These are phyloP conservation scores for Nigrospora oryzae DNA, from an alignment of 2,329 filamentous ascomycete genomes.

Conservation along the genomic window DNA sequence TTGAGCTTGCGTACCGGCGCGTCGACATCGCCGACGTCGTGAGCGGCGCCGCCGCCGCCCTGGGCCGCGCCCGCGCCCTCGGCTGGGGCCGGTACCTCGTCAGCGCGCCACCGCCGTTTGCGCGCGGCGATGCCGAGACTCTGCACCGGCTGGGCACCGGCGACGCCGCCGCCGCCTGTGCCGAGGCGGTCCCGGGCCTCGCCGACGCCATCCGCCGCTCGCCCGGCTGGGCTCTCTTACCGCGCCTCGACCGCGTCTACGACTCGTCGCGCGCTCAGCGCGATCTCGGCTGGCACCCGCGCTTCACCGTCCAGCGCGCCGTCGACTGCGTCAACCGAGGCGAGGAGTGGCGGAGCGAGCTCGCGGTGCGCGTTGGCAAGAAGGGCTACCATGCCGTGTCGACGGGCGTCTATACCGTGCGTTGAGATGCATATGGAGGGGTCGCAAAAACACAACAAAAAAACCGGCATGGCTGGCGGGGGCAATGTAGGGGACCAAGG, in stretches of 20 bases:
- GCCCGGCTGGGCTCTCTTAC: constrained; percentile 25
- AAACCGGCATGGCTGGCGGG: too few species aligned
- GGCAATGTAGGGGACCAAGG: too few species aligned
- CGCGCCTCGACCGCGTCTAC: constrained; percentile 34
- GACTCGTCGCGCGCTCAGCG: constrained; percentile 30
- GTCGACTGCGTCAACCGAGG: constrained; percentile 25
- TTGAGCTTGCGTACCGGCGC: constrained; percentile 36
- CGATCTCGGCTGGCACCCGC: constrained; percentile 33
- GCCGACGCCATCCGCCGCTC: constrained; percentile 19
- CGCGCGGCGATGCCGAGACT: constrained; percentile 13
- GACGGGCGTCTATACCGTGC: constrained; percentile 32
- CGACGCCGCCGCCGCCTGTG: constrained; percentile 20
- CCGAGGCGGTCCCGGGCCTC: constrained; percentile 14
- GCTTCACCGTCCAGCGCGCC: constrained; percentile 28
- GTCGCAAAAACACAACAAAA: too few species aligned
- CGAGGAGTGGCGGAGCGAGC: constrained; percentile 27
- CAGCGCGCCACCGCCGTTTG: constrained; percentile 32
- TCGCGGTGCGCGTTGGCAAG: constrained; percentile 29
- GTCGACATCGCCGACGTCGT: constrained; percentile 36
- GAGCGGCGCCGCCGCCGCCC: constrained; percentile 27
- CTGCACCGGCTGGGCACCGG: constrained; percentile 23
- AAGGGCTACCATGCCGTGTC: constrained; percentile 33
- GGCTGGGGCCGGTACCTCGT: constrained; percentile 32
- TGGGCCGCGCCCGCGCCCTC: constrained; percentile 21
- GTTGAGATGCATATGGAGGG: neutral